These are phyloP conservation scores for Paraphaeosphaeria minitans DNA, from an alignment of 2,329 filamentous ascomycete genomes.

Conservation along the genomic window DNA sequence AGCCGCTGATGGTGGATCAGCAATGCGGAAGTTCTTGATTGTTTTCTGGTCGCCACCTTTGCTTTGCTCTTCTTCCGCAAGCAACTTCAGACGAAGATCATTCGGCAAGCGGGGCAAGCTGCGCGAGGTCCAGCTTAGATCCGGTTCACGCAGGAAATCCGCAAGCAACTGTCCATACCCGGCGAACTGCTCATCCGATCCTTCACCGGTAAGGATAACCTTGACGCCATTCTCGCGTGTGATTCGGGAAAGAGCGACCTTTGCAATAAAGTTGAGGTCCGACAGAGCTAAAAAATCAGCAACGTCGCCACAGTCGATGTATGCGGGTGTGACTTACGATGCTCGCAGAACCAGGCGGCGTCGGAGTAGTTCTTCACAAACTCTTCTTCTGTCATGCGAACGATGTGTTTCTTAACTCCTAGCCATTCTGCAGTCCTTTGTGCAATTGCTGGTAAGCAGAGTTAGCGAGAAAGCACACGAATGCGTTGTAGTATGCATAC, in stretches of 20 bases:
- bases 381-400: conserved; percentile 46
- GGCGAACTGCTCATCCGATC: conserved; percentile 60
- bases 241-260: conserved; percentile 56
- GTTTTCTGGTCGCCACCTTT: conserved; percentile 15
- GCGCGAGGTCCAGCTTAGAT: conserved; percentile 33
- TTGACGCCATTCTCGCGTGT: conserved; percentile 56
- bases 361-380: conserved; percentile 53
- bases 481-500: conserved; percentile 11
- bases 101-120: conserved; percentile 18
- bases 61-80: conserved; percentile 17
- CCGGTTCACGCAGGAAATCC: conserved; percentile 58
- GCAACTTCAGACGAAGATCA: conserved; percentile 15
- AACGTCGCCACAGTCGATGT: too few relatives aligned
- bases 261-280: conserved; percentile 60
- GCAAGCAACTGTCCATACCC: conserved; percentile 57
- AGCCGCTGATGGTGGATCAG: conserved; percentile 18
- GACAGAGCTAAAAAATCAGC: too few relatives aligned
- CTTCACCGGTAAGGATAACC: conserved; percentile 61
- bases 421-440: conserved; percentile 56
- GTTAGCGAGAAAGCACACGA: conserved; percentile 46
- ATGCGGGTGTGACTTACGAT: too few relatives aligned
- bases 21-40: background rate
- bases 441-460: conserved; percentile 51
- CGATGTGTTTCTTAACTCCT: conserved; percentile 52
- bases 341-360: conserved; percentile 53